Evolutionary conservation across 2,329 filamentous ascomycete genomes (phyloP).

Genomic region (Epichloe bromicola): DNA sequence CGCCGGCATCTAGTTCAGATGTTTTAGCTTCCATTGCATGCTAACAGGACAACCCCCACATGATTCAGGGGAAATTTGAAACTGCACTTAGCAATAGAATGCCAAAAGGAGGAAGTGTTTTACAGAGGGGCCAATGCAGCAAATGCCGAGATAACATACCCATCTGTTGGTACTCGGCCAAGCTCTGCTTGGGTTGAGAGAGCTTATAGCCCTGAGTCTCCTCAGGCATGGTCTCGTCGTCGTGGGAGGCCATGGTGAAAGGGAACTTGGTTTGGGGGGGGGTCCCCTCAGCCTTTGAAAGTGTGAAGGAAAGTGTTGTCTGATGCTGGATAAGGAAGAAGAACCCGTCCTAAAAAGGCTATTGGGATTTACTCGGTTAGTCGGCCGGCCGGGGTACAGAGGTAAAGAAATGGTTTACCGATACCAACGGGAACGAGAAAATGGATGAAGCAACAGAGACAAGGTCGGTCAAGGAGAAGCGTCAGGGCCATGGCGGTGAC

Average conservation of each 20-base stretch:
- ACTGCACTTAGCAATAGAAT: background rate
- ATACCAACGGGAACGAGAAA: background rate
- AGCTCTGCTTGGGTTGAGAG: slow-evolving; percentile 88
- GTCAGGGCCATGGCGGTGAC: slow-evolving; percentile 17
- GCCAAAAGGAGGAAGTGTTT: background rate
- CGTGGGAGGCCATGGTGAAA: slow-evolving; percentile 47
- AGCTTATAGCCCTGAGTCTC: slow-evolving; percentile 95
- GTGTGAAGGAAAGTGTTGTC: background rate
- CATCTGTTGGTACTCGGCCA: slow-evolving; percentile 88
- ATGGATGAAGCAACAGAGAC: background rate
- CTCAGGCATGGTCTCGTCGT: slow-evolving; percentile 76
- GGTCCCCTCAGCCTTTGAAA: background rate
- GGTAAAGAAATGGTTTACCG: background rate
- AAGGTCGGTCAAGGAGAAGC: slow-evolving; percentile 6
- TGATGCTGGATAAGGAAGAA: background rate
- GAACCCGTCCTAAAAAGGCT: background rate
- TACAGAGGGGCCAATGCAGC: background rate
- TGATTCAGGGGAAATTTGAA: background rate
- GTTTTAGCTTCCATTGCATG: background rate
- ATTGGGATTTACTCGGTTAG: background rate
- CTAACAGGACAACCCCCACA: background rate
- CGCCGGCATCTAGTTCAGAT: slow-evolving; percentile 42
- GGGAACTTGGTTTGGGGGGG: background rate
- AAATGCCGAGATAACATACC: slow-evolving; percentile 41
- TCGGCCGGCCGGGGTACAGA: background rate